A percentile compares a stretch with the other conserved stretches of the same genome.
Conservation (phyloP, 345 rosid genomes). For the Arabidopsis suecica region DNA sequence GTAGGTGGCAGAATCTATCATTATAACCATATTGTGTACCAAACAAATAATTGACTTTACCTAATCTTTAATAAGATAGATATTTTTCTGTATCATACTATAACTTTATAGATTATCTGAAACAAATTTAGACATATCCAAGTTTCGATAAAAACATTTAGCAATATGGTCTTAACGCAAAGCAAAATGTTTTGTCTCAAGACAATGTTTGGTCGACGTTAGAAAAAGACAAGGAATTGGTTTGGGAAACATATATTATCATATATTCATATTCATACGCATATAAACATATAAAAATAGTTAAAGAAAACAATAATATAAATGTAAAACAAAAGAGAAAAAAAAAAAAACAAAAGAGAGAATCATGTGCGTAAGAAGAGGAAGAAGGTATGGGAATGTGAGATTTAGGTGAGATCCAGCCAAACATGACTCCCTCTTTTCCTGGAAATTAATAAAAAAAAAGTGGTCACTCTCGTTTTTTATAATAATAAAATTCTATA, state of each 20-base stretch:
- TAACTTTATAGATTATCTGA: slow-evolving; percentile 18
- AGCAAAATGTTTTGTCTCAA: slow-evolving; percentile 10
- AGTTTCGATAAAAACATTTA: slow-evolving; percentile 6
- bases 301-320: background rate
- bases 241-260: slow-evolving; percentile 14
- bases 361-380: slow-evolving; percentile 48
- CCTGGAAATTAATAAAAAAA: slow-evolving; percentile 17
- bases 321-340: slow-evolving; percentile 23
- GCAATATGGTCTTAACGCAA: slow-evolving; percentile 16
- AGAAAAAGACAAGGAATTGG: background rate
- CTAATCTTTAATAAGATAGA: slow-evolving; percentile 15
- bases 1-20: slow-evolving; percentile 49
- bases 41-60: slow-evolving; percentile 37
- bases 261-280: too few relatives aligned
- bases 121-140: background rate
- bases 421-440: slow-evolving; percentile 46
- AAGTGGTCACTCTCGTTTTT: slow-evolving; percentile 22
- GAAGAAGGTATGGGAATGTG: slow-evolving; percentile 47
- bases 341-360: slow-evolving; percentile 27
- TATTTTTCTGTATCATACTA: background rate
- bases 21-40: slow-evolving; percentile 38
- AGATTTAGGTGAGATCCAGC: slow-evolving; percentile 51
- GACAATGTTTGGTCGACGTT: slow-evolving; percentile 34
- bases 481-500: background rate
- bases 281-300: background rate